phyloP scores from a whole-genome alignment of 495 filamentous ascomycete genomes.

The Aspergillus diversus region DNA sequence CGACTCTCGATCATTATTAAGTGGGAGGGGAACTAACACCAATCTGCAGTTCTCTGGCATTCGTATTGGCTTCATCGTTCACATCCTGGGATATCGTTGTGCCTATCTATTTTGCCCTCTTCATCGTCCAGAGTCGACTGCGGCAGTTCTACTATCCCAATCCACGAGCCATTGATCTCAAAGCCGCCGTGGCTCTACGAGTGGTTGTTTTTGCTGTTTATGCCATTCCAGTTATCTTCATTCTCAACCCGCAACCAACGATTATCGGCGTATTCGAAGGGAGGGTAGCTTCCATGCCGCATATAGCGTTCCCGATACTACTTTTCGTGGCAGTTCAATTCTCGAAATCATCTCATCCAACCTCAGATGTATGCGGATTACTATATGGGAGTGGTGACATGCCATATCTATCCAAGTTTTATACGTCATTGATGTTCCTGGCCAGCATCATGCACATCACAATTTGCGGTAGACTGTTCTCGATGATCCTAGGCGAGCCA shows the following conservation, averaged over 20 bases:
- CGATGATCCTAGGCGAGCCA: not conserved
- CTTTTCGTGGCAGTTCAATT: not conserved
- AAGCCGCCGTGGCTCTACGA: not conserved
- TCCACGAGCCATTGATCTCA: constrained; percentile 14
- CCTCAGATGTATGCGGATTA: not conserved
- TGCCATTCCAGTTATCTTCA: not conserved
- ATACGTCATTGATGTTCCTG: not conserved
- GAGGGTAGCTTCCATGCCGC: not conserved
- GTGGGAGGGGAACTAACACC: not conserved
- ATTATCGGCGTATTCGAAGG: not conserved
- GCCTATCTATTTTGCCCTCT: constrained; percentile 13
- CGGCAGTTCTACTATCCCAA: constrained; percentile 16
- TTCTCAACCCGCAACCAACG: not conserved
- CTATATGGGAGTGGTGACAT: not conserved
- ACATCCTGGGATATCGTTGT: not conserved
- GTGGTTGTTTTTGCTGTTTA: not conserved
- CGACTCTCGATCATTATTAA: not conserved
- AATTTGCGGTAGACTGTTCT: not conserved
- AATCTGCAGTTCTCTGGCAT: not conserved
- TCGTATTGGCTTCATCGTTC: not conserved
- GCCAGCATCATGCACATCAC: not conserved
- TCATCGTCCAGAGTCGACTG: constrained; percentile 12
- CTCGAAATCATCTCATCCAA: not conserved
- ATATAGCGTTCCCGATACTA: not conserved
- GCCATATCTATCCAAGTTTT: not conserved